phyloP scores from a whole-genome alignment of 2,329 filamentous ascomycete species.

The Trichoderma oligosporum region DNA sequence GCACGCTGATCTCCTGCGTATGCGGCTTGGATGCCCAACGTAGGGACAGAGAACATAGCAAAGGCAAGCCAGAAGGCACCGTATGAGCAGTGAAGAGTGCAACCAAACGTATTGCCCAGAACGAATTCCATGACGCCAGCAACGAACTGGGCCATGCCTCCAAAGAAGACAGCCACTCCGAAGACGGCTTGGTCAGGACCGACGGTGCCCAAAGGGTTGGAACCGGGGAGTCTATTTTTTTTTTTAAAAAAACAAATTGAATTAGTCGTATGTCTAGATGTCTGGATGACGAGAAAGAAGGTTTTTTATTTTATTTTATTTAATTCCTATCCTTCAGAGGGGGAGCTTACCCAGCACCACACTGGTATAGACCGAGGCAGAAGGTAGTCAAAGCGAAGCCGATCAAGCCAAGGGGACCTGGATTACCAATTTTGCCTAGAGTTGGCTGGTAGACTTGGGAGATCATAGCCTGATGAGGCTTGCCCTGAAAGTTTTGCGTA shows the following conservation, averaged over 20 bases:
- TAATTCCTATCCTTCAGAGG: no score
- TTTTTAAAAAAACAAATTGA: no score
- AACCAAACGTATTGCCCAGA: conserved; percentile 61
- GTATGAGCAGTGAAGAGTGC: conserved; percentile 58
- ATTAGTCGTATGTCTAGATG: neutral
- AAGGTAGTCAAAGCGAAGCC: conserved; percentile 66
- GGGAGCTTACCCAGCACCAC: conserved; percentile 44
- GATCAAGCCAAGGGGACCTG: conserved; percentile 56
- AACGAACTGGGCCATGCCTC: conserved; percentile 64
- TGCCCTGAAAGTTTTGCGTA: conserved; percentile 9
- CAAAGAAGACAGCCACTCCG: conserved; percentile 47
- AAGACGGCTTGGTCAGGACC: conserved; percentile 38
- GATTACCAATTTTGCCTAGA: conserved; percentile 52
- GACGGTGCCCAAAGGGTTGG: conserved; percentile 33
- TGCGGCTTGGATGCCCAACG: conserved; percentile 47
- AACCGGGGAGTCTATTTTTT: conserved; percentile 31
- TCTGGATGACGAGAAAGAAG: neutral
- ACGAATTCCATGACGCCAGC: conserved; percentile 56
- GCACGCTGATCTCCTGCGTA: conserved; percentile 39
- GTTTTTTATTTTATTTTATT: no score
- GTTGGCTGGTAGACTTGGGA: conserved; percentile 35
- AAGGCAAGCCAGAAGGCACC: conserved; percentile 61
- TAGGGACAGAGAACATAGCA: conserved; percentile 52
- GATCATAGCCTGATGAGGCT: conserved; percentile 34
- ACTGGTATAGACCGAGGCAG: conserved; percentile 48